Evolutionary conservation across 768 basidiomycete genomes (phyloP), one percentile per base, ranked within the genome.

Genomic region (Pholiota conissans): DNA sequence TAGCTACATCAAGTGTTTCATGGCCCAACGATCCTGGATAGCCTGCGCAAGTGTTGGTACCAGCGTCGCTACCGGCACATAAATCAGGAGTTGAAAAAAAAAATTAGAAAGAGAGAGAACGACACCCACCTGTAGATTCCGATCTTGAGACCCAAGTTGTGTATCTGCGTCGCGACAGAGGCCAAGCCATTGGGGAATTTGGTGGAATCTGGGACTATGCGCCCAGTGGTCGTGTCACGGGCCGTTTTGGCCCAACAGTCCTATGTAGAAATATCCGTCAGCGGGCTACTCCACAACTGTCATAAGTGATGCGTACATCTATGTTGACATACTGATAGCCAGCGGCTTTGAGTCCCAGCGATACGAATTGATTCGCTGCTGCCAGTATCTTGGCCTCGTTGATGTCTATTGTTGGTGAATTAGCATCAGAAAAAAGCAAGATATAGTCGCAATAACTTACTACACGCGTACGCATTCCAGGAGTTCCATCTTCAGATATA

Each of bases 121-220:
- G 30, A 29, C 0, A 54, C 65, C 4, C 37, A 76, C 80, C 81
- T 75, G 62, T 83, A 83, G 34, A 83, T 83, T 22, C 82, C 81
- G 37, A 80, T 69, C 61, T 80, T 80, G 16, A 83, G 68, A 16
- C 79, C 80, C 24, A 83, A 64, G 16, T 66, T 67, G 45, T 83
- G 83, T 10, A 83, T 71, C 49, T 79, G 66, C 14, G 69, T 63
- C 2, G 80, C 80, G 13, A 82, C 65, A 5, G 69, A 69, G 54
- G 63, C 73, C 63, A 84, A 81, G 13, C 83, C 83, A 50, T 77
- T 75, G 0, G 83, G 82, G 62, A 84, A 84, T 59, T 82, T 84
- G 37, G 59, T 65, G n/a, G 76, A 70, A 64, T 84, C 82, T 2
- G 83, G 80, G 3, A 79, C 69, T 5, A 82, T 80, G 29, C 71